Percentiles rank a stretch among this genome's conserved stretches.
Conservation (phyloP, 2,329 filamentous ascomycete genomes). For the Aureobasidium lini region DNA sequence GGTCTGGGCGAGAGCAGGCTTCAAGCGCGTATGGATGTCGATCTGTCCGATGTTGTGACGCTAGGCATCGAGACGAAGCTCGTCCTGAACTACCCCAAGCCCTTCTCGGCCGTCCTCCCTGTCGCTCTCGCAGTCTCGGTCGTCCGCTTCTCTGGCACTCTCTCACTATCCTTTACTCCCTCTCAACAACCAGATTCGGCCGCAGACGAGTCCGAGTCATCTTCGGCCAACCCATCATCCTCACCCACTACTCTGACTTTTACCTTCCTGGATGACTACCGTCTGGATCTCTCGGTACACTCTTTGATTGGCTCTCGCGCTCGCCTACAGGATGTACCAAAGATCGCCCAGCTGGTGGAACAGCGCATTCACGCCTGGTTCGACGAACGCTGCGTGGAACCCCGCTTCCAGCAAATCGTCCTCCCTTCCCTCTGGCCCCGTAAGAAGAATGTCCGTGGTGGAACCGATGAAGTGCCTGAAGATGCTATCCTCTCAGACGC, state of each 20-base stretch:
- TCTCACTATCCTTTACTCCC: slow-evolving; percentile 89
- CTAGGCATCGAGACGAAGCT: slow-evolving; percentile 91
- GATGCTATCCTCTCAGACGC: slow-evolving; percentile 11
- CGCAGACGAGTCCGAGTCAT: slow-evolving; percentile 11
- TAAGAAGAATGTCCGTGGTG: slow-evolving; percentile 73
- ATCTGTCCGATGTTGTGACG: slow-evolving; percentile 91
- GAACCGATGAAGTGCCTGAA: slow-evolving; percentile 46
- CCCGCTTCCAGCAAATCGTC: slow-evolving; percentile 78
- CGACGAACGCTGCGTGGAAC: slow-evolving; percentile 78
- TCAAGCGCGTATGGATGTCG: slow-evolving; percentile 94
- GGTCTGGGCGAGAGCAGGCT: slow-evolving; percentile 60
- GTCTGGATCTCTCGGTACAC: slow-evolving; percentile 72
- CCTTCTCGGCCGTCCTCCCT: slow-evolving; percentile 77
- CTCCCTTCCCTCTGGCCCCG: slow-evolving; percentile 76
- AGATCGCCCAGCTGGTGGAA: slow-evolving; percentile 79
- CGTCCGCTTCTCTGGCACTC: slow-evolving; percentile 86
- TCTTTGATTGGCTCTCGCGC: slow-evolving; percentile 74
- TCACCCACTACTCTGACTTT: slow-evolving; percentile 77
- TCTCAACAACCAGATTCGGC: slow-evolving; percentile 32
- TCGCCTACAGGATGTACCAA: slow-evolving; percentile 75
- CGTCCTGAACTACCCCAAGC: slow-evolving; percentile 89
- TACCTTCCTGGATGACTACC: slow-evolving; percentile 84
- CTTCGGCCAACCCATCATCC: slow-evolving; percentile 8
- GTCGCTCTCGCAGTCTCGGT: slow-evolving; percentile 88
- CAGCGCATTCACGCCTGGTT: slow-evolving; percentile 77